These are phyloP conservation scores for Ganoderma lingzhi DNA, from an alignment of 1,284 basidiomycete species.

Conservation along the genomic window DNA sequence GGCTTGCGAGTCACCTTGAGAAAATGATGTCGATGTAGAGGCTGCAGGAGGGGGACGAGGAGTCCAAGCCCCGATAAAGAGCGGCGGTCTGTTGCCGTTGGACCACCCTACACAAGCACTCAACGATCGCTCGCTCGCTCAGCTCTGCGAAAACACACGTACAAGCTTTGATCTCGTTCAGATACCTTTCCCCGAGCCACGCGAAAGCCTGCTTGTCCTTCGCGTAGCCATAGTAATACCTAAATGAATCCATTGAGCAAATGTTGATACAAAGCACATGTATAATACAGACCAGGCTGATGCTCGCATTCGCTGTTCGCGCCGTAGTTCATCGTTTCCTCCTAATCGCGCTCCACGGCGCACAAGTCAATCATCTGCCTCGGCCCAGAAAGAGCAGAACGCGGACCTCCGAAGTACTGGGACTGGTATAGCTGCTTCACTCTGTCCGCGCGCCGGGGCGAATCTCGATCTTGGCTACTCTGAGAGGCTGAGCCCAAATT, in stretches of 20 bases:
- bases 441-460: conserved; percentile 18
- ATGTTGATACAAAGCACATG: background rate
- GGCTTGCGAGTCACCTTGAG: conserved; percentile 19
- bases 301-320: conserved; percentile 30
- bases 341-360: conserved; percentile 16
- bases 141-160: background rate
- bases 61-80: conserved; percentile 29
- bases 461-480: conserved; percentile 9
- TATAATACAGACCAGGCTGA: conserved; percentile 33
- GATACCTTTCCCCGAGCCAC: conserved; percentile 34
- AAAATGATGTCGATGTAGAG: background rate
- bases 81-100: conserved; percentile 28
- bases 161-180: conserved; percentile 36
- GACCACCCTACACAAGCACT: conserved; percentile 19
- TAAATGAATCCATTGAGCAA: conserved; percentile 4
- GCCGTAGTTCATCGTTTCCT: conserved; percentile 14
- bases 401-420: conserved; percentile 35
- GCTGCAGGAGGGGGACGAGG: background rate
- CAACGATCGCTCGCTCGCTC: background rate
- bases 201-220: conserved; percentile 30
- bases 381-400: conserved; percentile 10
- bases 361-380: conserved; percentile 22
- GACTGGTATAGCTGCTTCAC: conserved; percentile 25
- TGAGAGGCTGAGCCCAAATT: background rate
- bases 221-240: conserved; percentile 36